Evolutionary conservation across 768 basidiomycete genomes (phyloP).

Genomic region (Russula earlei): DNA sequence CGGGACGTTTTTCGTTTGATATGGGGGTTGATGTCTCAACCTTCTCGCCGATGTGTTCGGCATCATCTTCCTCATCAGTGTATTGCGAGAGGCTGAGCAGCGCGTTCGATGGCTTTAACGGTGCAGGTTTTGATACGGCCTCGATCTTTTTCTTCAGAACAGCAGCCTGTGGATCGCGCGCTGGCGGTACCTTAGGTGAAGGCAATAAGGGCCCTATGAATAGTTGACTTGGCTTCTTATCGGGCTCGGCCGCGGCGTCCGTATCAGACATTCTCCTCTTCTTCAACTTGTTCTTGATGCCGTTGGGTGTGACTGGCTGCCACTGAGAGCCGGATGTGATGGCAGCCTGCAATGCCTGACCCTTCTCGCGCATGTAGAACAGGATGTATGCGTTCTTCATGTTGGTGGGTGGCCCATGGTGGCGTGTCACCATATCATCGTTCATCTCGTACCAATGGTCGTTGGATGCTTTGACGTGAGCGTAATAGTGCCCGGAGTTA

Average conservation of each 20-base stretch:
- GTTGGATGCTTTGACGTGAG: constrained; percentile 62
- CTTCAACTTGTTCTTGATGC: constrained; percentile 36
- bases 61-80: constrained; percentile 32
- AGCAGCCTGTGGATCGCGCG: constrained; percentile 44
- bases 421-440: constrained; percentile 62
- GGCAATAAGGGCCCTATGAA: constrained; percentile 66
- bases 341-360: constrained; percentile 61
- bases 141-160: constrained; percentile 46
- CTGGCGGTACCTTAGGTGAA: constrained; percentile 28
- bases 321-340: constrained; percentile 29
- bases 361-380: constrained; percentile 81
- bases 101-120: constrained; percentile 26
- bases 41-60: constrained; percentile 26
- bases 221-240: constrained; percentile 39
- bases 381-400: constrained; percentile 86
- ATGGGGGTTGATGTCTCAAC: constrained; percentile 14
- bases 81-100: constrained; percentile 34
- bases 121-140: constrained; percentile 25
- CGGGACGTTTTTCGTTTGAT: background rate
- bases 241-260: constrained; percentile 32
- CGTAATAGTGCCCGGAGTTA: constrained; percentile 93
- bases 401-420: constrained; percentile 38
- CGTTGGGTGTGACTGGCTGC: constrained; percentile 19
- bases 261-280: constrained; percentile 42
- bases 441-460: constrained; percentile 90